These are phyloP conservation scores for Pestalotiopsis sp. DNA, from an alignment of 2,329 filamentous ascomycete species.

Conservation along the genomic window DNA sequence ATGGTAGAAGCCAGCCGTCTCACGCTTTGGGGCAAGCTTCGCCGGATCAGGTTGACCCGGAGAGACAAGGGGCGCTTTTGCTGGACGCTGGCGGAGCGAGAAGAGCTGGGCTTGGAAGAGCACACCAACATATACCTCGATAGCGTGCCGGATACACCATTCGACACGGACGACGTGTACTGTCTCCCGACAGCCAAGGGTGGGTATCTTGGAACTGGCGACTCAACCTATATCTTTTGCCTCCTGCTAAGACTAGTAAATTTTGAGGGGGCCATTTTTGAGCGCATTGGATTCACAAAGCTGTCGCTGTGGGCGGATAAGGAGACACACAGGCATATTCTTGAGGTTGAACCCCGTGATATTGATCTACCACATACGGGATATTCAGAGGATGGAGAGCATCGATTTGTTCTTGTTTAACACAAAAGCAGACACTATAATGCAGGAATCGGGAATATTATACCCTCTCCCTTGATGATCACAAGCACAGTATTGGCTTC, in stretches of 20 bases:
- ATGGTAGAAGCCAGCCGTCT: not conserved
- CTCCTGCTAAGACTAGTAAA: accelerated
- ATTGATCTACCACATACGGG: not conserved
- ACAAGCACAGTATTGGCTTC: too few relatives aligned
- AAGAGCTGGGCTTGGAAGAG: not conserved
- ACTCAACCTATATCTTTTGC: not conserved
- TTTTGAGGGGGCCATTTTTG: not conserved
- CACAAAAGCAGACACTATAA: not conserved
- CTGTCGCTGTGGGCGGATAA: not conserved
- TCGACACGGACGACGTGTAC: not conserved
- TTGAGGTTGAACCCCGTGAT: not conserved
- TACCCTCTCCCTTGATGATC: too few relatives aligned
- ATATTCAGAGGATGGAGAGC: not conserved
- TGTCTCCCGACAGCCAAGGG: not conserved
- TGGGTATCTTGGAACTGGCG: not conserved
- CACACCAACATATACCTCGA: not conserved
- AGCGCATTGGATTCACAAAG: not conserved
- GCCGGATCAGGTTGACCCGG: not conserved
- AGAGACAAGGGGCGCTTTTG: not conserved
- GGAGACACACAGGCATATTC: not conserved
- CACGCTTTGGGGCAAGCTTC: not conserved
- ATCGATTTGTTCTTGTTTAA: not conserved
- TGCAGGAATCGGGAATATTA: too few relatives aligned
- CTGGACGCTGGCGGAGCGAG: not conserved
- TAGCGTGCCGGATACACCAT: not conserved